A percentile compares a stretch with the other conserved stretches of the same genome.
phyloP scores from a whole-genome alignment of 108 stramenopile genomes.

The Epithemia pelagica region DNA sequence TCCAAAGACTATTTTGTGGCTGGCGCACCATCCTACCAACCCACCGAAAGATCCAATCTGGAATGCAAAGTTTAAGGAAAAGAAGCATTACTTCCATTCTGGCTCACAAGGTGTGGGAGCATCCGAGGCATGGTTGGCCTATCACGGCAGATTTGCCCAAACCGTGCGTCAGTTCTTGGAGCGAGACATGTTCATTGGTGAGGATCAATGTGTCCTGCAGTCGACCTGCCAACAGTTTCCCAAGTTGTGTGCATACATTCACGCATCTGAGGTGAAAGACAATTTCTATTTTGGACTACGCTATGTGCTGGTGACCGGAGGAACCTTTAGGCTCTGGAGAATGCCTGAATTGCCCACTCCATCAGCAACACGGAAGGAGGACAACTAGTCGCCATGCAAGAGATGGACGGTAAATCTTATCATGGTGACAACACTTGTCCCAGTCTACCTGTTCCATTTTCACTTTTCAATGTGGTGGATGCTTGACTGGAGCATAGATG shows the following conservation, averaged over 20 bases:
- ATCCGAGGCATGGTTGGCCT: constrained; percentile 34
- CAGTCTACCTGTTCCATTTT: too few species aligned
- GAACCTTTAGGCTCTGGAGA: constrained; percentile 5
- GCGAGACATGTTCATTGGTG: constrained; percentile 46
- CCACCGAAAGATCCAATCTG: constrained; percentile 25
- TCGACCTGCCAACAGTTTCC: constrained; percentile 33
- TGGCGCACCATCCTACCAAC: constrained; percentile 44
- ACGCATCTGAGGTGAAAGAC: constrained; percentile 26
- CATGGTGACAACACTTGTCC: too few species aligned
- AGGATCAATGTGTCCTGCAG: constrained; percentile 54
- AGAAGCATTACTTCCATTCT: constrained; percentile 40
- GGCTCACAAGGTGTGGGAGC: constrained; percentile 39
- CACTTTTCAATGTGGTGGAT: too few species aligned
- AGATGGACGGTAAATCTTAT: not conserved
- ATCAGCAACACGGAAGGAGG: not conserved
- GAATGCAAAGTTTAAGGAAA: constrained; percentile 40
- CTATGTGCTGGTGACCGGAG: constrained; percentile 31
- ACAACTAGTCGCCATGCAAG: not conserved
- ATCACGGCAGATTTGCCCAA: constrained; percentile 36
- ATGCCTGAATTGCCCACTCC: too few species aligned
- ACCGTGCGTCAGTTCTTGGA: constrained; percentile 37
- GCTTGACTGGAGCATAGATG: too few species aligned
- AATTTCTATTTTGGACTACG: constrained; percentile 55
- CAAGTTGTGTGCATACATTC: constrained; percentile 44
- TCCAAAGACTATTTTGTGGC: constrained; percentile 28